A percentile compares a stretch with the other conserved stretches of the same genome.
Conservation (phyloP, 2,329 filamentous ascomycete species). For the Nemania serpens region DNA sequence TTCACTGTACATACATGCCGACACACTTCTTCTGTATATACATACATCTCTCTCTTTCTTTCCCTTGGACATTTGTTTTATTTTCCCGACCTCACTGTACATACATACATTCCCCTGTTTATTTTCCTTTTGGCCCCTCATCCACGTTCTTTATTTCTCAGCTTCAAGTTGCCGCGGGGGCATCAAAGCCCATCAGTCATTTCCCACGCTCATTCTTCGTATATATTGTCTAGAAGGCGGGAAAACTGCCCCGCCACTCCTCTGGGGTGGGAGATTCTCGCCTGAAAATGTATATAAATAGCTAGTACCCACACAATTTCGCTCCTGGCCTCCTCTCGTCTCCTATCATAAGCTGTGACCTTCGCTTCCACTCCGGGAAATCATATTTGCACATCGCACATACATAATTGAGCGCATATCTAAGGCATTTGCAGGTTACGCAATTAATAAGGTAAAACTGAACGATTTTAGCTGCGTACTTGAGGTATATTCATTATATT, state of each 20-base stretch:
- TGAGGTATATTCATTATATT: no score
- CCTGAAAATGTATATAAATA: constrained; percentile 23
- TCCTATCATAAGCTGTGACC: neutral
- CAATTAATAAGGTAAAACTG: no score
- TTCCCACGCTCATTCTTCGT: neutral
- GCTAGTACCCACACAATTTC: neutral
- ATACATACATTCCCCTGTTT: constrained; percentile 17
- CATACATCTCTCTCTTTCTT: no score
- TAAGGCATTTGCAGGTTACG: no score
- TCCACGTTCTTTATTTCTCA: neutral
- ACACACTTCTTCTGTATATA: neutral
- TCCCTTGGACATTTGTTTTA: constrained; percentile 1
- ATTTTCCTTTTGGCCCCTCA: neutral
- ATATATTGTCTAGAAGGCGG: neutral
- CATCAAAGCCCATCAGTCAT: neutral
- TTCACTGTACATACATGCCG: constrained; percentile 20
- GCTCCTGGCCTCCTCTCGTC: no score
- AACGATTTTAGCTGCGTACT: no score
- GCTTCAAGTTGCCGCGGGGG: neutral
- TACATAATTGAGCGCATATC: no score
- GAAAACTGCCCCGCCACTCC: neutral
- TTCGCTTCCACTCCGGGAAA: neutral
- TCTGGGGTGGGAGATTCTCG: no score
- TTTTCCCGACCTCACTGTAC: constrained; percentile 17
- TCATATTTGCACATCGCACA: no score